Base-by-base conservation (phyloP, 2,329 filamentous ascomycete genomes). In the Volutella citrinella region DNA sequence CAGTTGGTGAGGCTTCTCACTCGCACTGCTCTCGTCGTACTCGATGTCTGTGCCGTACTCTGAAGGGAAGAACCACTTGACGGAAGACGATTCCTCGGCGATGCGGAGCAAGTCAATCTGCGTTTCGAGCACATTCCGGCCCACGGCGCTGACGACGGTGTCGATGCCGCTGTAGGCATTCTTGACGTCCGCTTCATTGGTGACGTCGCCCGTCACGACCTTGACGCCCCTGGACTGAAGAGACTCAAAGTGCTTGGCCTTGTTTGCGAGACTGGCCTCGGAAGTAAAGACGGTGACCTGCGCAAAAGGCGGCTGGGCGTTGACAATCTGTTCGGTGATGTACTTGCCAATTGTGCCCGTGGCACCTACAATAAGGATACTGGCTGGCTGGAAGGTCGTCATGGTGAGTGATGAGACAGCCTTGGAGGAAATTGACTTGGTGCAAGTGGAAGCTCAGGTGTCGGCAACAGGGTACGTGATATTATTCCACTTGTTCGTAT, bases 21-120 rank as follows among this genome's bases (percentile, higher is more conserved):
- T 47, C 4, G 68, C 66, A 11, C 80, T 84, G 15, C 68, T 53
- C 1, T 76, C 65, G 15, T 68, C 64, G 49, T 83, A 80, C 52
- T 80, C 80, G 28, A 80, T 74, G 50, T 80, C 81, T 3, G 76
- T 84, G 36, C 77, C 78, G 51, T 80, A 85, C 54, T 85, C 81
- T 7, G 76, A 82, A 1, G 82, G 80, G 43, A 82, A 74, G 63
- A 86, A 83, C 65, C 76, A 76, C 42, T 72, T 69, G 19, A 85
- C 72, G 16, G 60, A 68, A 3, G 62, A 55, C 1, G 70, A 69
- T 33, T 67, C 57, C 23, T 77, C 74, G 10, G 82, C 80, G 16
- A 81, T 63, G 26, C 64, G 63, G 32, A 87, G 70, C n/a, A 86
- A 68, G 4, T 71, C 61, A 36, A 80, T 73, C 49, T 87, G 82